A percentile compares a stretch with the other conserved stretches of the same genome.
Conservation (phyloP, 768 basidiomycete genomes). For the Tricholoma bakamatsutake region DNA sequence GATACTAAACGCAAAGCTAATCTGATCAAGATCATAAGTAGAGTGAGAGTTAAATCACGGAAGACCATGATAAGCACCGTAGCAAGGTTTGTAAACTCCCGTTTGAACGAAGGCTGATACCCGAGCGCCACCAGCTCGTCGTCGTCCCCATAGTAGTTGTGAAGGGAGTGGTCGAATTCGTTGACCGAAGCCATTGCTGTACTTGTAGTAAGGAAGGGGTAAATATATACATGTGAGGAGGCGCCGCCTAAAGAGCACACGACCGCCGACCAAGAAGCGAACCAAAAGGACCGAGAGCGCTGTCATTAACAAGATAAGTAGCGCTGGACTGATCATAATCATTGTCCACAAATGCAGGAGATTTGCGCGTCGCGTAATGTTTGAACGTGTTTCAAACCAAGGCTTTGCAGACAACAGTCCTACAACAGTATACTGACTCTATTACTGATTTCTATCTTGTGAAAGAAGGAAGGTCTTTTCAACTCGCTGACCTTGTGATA, state of each 20-base stretch:
- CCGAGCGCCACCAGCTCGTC: slow-evolving; percentile 59
- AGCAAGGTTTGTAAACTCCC: slow-evolving; percentile 82
- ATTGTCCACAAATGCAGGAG: too few species aligned
- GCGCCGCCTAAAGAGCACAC: neutral
- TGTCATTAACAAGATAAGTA: too few species aligned
- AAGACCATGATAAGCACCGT: slow-evolving; percentile 39
- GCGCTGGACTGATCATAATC: too few species aligned
- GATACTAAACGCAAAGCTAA: slow-evolving; percentile 74
- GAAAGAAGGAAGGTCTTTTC: too few species aligned
- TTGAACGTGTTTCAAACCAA: neutral
- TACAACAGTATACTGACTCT: too few species aligned
- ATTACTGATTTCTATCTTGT: too few species aligned
- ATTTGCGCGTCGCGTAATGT: neutral
- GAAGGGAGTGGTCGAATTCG: slow-evolving; percentile 12
- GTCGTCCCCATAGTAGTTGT: slow-evolving; percentile 50
- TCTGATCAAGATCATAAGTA: slow-evolving; percentile 30
- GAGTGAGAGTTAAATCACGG: neutral
- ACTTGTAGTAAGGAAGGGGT: neutral
- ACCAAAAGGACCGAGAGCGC: too few species aligned
- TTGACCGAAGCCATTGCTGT: slow-evolving; percentile 8
- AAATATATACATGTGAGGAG: neutral
- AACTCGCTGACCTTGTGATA: too few species aligned
- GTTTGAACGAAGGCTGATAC: slow-evolving; percentile 74
- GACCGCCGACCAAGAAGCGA: too few species aligned
- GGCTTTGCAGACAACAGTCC: neutral